These are phyloP conservation scores for Eucommia ulmoides DNA, from an alignment of 257 asterid genomes.

Conservation along the genomic window DNA sequence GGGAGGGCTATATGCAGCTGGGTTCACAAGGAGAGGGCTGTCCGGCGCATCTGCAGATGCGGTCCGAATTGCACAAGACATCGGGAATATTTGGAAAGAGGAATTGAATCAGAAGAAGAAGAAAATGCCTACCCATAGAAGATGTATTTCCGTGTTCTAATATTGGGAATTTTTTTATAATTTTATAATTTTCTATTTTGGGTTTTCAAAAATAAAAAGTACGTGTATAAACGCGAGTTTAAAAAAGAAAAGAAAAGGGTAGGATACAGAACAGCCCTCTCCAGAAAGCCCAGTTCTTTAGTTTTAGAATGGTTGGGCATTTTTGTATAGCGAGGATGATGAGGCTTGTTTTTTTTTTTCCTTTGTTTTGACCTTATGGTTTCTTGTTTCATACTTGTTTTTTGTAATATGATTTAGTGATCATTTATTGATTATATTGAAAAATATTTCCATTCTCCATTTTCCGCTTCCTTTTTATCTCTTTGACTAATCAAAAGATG, in stretches of 20 bases:
- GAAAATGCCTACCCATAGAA: slow-evolving; percentile 33
- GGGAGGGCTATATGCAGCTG: slow-evolving; percentile 48
- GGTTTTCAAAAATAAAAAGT: neutral
- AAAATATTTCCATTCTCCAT: no score
- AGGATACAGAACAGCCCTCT: slow-evolving; percentile 1
- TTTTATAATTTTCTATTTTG: neutral
- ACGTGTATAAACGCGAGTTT: no score
- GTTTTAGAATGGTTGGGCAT: slow-evolving; percentile 1
- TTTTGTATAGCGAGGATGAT: neutral
- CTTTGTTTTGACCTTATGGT: neutral
- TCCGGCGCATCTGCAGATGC: slow-evolving; percentile 61
- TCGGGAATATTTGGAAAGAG: slow-evolving; percentile 39
- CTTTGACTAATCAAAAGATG: no score
- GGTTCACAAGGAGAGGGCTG: slow-evolving; percentile 61
- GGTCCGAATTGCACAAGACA: slow-evolving; percentile 38
- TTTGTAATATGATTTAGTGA: neutral
- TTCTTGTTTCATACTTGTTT: neutral
- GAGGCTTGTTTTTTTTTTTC: neutral
- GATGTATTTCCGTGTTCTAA: slow-evolving; percentile 49
- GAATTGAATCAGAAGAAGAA: slow-evolving; percentile 40
- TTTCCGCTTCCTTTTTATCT: no score
- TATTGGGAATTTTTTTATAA: neutral
- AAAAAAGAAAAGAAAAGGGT: neutral
- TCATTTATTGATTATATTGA: no score
- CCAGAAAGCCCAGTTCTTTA: neutral